Base-by-base conservation (phyloP, 108 stramenopile species). In the Nannochloropsis oceanica region DNA sequence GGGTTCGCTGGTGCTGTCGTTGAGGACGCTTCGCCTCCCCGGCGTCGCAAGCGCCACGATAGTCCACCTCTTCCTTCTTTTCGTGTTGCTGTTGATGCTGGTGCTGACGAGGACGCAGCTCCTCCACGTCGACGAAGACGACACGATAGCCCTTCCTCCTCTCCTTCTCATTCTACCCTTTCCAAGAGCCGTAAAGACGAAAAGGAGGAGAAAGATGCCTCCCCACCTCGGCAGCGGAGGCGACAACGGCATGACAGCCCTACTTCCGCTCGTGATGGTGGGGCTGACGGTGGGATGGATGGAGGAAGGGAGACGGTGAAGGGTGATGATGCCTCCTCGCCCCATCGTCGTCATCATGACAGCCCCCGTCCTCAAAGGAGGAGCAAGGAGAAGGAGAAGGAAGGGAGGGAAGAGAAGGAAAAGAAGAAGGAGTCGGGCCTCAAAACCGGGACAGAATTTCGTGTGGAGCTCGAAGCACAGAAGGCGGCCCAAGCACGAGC, bases 111-210 rank as follows among this genome's bases (percentile, higher is more conserved):
- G 25, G 86, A 86, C 83, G 10, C 59, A 22, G 84, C 86, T 25
- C 86, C 86, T 26, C 86, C 84, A 11, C 83, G 86, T 13, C 84
- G 86, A 24, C 24, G 82, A 43, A 12, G 82, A 9, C 27, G 83
- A 25, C 86, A 83, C n/a, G 85, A 85, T 27, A 85, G 85, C 27
- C 42, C 43, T 26, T 26, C 80, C 12, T 25, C 73, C 73, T n/a
- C 73, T 73, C 73, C 73, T n/a, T 2, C 7, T n/a, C 73, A 0
- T 73, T 7, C 73, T n/a, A 73, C 73, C n/a, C 73, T 73, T n/a
- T n/a, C 73, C 18, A 73, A 73, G 7, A 73, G n/a, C 18, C n/a
- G n/a, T n/a, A 73, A 73, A 73, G n/a, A 73, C 18, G 7, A n/a
- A 7, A 7, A 73, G n/a, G n/a, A 73, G n/a, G n/a, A n/a, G n/a